These are phyloP conservation scores for Calonectria multiphialidica DNA, from an alignment of 2,329 filamentous ascomycete species.

Conservation along the genomic window DNA sequence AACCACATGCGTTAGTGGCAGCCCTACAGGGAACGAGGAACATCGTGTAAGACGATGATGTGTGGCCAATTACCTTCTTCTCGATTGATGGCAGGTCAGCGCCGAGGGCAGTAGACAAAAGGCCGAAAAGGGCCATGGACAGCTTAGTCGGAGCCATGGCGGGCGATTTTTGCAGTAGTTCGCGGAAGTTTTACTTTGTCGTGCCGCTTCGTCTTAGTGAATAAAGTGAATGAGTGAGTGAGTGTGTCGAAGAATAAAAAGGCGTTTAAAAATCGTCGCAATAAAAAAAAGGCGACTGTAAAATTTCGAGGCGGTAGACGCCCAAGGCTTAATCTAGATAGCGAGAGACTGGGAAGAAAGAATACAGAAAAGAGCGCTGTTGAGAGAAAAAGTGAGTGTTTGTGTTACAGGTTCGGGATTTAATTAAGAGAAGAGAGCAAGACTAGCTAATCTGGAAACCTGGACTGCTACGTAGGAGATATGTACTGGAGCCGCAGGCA, in stretches of 20 bases:
- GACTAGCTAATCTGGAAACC: not conserved
- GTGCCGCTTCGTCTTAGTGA: not conserved
- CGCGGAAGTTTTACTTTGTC: not conserved
- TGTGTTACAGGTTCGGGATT: conserved; percentile 1
- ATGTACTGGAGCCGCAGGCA: not conserved
- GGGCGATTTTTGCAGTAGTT: not conserved
- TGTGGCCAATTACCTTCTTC: conserved; percentile 7
- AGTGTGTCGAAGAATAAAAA: not conserved
- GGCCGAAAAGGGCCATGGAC: conserved; percentile 2
- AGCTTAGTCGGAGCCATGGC: conserved; percentile 1
- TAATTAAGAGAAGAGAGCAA: not conserved
- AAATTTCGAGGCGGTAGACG: not conserved
- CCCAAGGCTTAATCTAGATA: not conserved
- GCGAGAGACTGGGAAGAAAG: conserved; percentile 3
- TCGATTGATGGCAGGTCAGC: conserved; percentile 9
- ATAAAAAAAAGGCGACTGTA: not conserved
- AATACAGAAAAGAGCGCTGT: not conserved
- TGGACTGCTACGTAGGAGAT: not conserved
- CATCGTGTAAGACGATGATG: not conserved
- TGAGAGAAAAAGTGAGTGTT: not conserved
- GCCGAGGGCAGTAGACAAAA: not conserved
- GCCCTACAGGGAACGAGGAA: not conserved
- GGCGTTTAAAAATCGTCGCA: not conserved
- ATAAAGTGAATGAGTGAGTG: no score
- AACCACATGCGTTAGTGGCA: not conserved